Base-by-base conservation (phyloP, 192 early-diverging fungal species). In the Geosiphon pyriformis region DNA sequence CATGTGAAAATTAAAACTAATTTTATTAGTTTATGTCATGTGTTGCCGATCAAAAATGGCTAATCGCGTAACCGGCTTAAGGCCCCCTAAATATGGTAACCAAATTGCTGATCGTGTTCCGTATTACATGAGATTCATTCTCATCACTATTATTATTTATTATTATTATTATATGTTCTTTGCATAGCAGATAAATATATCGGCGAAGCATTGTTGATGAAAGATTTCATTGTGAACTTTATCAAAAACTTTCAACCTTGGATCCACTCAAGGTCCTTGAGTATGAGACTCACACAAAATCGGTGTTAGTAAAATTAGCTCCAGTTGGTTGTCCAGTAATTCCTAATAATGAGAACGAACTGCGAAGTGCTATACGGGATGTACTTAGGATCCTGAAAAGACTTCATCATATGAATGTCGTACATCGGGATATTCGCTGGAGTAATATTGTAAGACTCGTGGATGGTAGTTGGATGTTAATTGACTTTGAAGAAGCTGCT, bases 401-500 rank as follows among this genome's bases (percentile, higher is more conserved):
- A 0, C 49, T 51, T 51, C 49, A 51, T n/a, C 20, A 0, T 7
- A 20, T 23, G n/a, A 1, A 18, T 0, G 25, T 51, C 25, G 49
- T 51, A 23, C 49, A 51, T 51, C n/a, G 49, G 49, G 49, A 51
- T 1, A 51, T 51, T 51, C 49, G 17, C 17, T 51, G 49, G 49
- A 23, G 25, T 6, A 51, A 51, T 23, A 51, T 51, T 7, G 8
- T 51, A 51, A 51, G 1, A 51, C 8, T 20, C 8, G 25, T 23
- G 25, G 25, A 51, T 51, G 1, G 10, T 20, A 23, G 18, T n/a
- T 51, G 49, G n/a, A n/a, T n/a, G n/a, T n/a, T n/a, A n/a, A n/a
- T n/a, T n/a, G n/a, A n/a, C n/a, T n/a, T n/a, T n/a, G 49, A 51
- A 51, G 49, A 51, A 51, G 1, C 49, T 51, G 49, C 49, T n/a